Evolutionary conservation across 495 filamentous ascomycete genomes (phyloP).

Genomic region (Hypoxylon trugodes): DNA sequence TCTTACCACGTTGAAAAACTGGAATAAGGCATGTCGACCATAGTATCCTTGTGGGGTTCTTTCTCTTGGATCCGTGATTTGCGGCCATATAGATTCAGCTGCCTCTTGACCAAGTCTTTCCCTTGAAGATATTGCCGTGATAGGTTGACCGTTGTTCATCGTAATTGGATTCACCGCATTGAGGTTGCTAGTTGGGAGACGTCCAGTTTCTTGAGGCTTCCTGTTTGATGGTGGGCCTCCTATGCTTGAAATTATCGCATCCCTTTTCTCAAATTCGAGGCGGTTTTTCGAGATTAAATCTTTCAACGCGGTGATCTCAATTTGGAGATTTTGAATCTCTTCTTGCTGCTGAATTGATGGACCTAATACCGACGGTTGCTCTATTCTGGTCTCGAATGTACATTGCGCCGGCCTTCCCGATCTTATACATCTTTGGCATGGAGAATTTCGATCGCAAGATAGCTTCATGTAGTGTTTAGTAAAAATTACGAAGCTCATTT

Average conservation of each 20-base stretch:
- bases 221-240: background rate
- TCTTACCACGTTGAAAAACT: conserved; percentile 37
- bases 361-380: background rate
- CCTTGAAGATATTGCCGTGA: background rate
- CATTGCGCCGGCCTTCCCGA: conserved; percentile 31
- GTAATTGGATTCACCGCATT: background rate
- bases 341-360: conserved; percentile 8
- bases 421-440: conserved; percentile 40
- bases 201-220: background rate
- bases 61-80: conserved; percentile 23
- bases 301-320: conserved; percentile 19
- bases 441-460: conserved; percentile 38
- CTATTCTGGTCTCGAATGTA: conserved; percentile 27
- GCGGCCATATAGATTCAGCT: background rate
- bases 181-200: background rate
- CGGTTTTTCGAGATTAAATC: conserved; percentile 11
- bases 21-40: conserved; percentile 34
- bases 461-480: conserved; percentile 17
- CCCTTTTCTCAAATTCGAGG: no score
- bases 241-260: background rate
- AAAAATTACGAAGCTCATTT: background rate
- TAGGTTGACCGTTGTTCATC: background rate
- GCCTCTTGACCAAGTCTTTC: background rate
- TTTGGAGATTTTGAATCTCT: conserved; percentile 26
- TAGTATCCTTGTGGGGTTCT: conserved; percentile 33